Evolutionary conservation across 106 monocot genomes (phyloP), one percentile per base, ranked within the genome.

Genomic region (Acorus gramineus): DNA sequence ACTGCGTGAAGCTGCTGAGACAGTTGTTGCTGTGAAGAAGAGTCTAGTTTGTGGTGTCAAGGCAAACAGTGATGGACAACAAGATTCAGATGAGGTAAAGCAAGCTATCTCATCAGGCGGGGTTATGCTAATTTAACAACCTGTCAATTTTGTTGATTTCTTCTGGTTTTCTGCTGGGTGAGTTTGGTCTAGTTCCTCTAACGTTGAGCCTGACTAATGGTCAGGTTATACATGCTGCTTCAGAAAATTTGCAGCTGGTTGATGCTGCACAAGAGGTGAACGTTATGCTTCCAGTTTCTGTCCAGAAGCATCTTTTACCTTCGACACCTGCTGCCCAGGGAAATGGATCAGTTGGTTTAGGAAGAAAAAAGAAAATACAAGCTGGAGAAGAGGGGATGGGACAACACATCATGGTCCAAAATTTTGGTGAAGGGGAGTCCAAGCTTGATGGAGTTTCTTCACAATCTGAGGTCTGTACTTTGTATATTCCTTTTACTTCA

Each of bases 1-100:
- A 14, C n/a, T 63, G 63, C 44, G 63, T 42, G 71, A 72, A 42
- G 71, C 71, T 56, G 14, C 53, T 11, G 55, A 72, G 49, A 72
- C 63, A 52, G 71, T 72, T 55, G 53, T 64, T 14, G 54, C 71
- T 55, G 71, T 63, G 6, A 72, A 72, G 52, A 53, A 46, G 2
- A 56, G 14, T 56, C 14, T 46, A 7, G 3, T 56, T 8, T n/a
- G 50, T n/a, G 3, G 42, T 12, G 28, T 28, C 28, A 28, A 28
- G 28, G 28, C 28, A 28, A 28, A 28, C 28, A 28, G 28, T 28
- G 28, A 28, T 28, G 28, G 28, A 28, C 28, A 28, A 28, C 28
- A 28, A 28, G 28, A 28, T 28, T 47, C 56, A 56, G 28, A 47
- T 11, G 54, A 55, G 47, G 55, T 2, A 8, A 59, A 10, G 59